A percentile compares a stretch with the other conserved stretches of the same genome.
These are phyloP conservation scores for Fusarium sp. DNA, from an alignment of 2,329 filamentous ascomycete species.

Conservation along the genomic window DNA sequence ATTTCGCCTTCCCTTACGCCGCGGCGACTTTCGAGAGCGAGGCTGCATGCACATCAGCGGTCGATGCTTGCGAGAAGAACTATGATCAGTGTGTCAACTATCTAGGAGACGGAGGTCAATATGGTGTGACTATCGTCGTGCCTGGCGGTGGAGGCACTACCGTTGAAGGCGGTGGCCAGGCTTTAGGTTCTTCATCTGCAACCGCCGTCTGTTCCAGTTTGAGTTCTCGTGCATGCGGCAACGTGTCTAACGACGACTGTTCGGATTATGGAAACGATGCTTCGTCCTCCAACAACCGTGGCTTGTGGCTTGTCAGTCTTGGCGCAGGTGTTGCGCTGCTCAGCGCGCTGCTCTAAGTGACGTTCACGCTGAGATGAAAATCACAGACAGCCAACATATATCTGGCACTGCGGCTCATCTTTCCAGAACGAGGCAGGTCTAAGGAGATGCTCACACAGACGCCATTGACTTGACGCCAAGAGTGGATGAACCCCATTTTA, in stretches of 20 bases:
- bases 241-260: slow-evolving; percentile 57
- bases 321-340: slow-evolving; percentile 27
- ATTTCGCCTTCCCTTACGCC: slow-evolving; percentile 70
- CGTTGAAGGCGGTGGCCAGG: slow-evolving; percentile 55
- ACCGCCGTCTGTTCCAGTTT: slow-evolving; percentile 67
- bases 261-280: slow-evolving; percentile 37
- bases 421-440: background rate
- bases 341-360: slow-evolving; percentile 16
- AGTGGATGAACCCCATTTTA: background rate
- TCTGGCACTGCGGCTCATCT: background rate
- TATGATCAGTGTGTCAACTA: slow-evolving; percentile 64
- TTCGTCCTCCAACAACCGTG: slow-evolving; percentile 11
- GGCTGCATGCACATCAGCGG: slow-evolving; percentile 63
- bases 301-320: slow-evolving; percentile 25
- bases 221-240: slow-evolving; percentile 63
- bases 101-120: slow-evolving; percentile 56
- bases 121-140: slow-evolving; percentile 67
- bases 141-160: slow-evolving; percentile 65
- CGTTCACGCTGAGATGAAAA: background rate
- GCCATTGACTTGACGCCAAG: background rate
- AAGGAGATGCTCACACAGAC: background rate
- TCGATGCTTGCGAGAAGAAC: slow-evolving; percentile 63
- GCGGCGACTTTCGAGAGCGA: slow-evolving; percentile 63
- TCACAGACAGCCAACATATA: background rate
- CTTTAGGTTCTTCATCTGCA: slow-evolving; percentile 58